Evolutionary conservation across 768 basidiomycete genomes (phyloP).

Genomic region (Coprinellus micaceus): DNA sequence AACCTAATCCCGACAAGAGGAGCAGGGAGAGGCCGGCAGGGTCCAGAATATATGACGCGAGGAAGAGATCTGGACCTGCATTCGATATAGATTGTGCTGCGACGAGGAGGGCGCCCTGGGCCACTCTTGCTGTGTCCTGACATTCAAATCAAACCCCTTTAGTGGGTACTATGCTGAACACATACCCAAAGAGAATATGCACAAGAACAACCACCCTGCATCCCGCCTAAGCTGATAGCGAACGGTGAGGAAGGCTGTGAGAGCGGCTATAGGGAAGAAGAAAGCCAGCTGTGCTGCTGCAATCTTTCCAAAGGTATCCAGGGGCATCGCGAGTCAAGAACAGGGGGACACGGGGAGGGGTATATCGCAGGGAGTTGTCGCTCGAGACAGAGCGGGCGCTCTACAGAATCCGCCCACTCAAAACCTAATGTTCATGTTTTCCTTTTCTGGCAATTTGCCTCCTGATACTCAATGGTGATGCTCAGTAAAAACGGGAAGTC

Average conservation of each 20-base stretch:
- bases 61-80: conserved; percentile 41
- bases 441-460: conserved; percentile 9
- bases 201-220: conserved; percentile 67
- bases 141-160: background rate
- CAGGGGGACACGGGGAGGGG: background rate
- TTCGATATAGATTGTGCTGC: conserved; percentile 42
- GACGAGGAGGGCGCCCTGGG: conserved; percentile 54
- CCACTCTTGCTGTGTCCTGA: conserved; percentile 47
- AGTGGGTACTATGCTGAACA: conserved; percentile 6
- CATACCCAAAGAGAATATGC: conserved; percentile 56
- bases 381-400: conserved; percentile 5
- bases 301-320: conserved; percentile 48
- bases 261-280: conserved; percentile 51
- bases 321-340: conserved; percentile 8
- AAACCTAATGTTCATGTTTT: conserved; percentile 8
- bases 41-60: conserved; percentile 51
- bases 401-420: conserved; percentile 6
- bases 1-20: conserved; percentile 41
- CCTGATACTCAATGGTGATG: conserved; percentile 7
- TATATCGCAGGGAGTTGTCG: conserved; percentile 13
- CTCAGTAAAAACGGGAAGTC: no score
- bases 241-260: conserved; percentile 42
- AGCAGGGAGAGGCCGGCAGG: conserved; percentile 39
- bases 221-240: conserved; percentile 57
- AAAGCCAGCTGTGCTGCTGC: conserved; percentile 57